These are phyloP conservation scores for Sugiyamaella xylanicola DNA, from an alignment of 1,139 yeast species.

Conservation along the genomic window DNA sequence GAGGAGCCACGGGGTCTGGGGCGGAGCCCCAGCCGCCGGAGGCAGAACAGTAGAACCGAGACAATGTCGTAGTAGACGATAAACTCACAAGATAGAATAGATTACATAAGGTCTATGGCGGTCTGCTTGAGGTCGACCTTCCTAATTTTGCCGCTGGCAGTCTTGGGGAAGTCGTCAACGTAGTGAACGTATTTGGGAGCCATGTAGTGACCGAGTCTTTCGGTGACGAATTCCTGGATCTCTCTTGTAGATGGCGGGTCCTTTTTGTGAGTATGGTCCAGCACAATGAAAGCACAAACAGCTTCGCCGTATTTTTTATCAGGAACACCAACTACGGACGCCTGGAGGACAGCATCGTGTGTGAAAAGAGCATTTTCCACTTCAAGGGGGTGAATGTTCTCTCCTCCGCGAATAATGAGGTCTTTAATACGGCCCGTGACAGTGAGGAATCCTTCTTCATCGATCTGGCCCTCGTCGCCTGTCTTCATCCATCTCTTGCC, in stretches of 20 bases:
- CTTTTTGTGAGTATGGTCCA: conserved; percentile 27
- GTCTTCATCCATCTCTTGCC: conserved; percentile 42
- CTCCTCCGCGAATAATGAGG: conserved; percentile 44
- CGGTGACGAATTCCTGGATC: conserved; percentile 32
- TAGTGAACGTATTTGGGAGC: conserved; percentile 38
- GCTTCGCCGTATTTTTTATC: conserved; percentile 41
- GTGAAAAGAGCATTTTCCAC: conserved; percentile 40
- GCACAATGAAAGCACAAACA: conserved; percentile 39
- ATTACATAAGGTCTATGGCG: conserved; percentile 16
- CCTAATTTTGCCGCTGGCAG: conserved; percentile 42
- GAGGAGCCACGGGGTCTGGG: too few relatives aligned
- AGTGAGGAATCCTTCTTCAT: conserved; percentile 37
- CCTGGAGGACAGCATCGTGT: conserved; percentile 39
- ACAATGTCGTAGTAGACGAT: too few relatives aligned
- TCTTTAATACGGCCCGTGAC: conserved; percentile 44
- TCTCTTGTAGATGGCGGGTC: conserved; percentile 27
- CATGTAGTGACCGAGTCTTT: conserved; percentile 40
- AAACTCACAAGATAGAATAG: conserved; percentile 21
- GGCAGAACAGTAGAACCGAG: too few relatives aligned
- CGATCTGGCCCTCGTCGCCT: conserved; percentile 43
- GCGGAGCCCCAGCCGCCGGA: too few relatives aligned
- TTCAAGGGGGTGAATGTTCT: conserved; percentile 42
- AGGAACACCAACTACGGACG: conserved; percentile 41
- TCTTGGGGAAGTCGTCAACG: conserved; percentile 41
- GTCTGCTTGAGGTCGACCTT: conserved; percentile 38